Evolutionary conservation across 129 eudicot genomes (phyloP).

Genomic region (Ambrosia trifida): DNA sequence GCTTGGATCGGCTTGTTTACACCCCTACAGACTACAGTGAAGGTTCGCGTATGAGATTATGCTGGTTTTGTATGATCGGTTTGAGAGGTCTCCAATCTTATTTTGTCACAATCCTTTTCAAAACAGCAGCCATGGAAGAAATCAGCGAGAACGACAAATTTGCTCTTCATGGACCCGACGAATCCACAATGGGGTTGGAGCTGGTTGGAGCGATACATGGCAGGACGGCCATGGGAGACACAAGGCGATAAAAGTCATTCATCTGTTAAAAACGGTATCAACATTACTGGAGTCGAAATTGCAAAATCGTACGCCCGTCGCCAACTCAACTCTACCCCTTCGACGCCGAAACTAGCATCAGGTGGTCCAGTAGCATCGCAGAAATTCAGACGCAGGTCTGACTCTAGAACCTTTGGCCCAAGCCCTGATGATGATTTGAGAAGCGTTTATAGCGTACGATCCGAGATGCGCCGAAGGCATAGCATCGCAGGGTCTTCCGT

Average conservation of each 20-base stretch:
- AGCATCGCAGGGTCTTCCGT: constrained; percentile 76
- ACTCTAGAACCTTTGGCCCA: constrained; percentile 40
- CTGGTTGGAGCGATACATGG: constrained; percentile 94
- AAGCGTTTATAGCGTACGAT: constrained; percentile 60
- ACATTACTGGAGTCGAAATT: constrained; percentile 50
- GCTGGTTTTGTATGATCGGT: neutral
- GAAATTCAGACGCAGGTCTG: constrained; percentile 50
- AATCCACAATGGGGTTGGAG: constrained; percentile 99
- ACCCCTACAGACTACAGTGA: too few species aligned
- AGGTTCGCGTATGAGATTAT: neutral
- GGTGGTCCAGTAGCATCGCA: constrained; percentile 29
- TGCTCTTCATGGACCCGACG: constrained; percentile 85
- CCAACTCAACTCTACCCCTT: constrained; percentile 53
- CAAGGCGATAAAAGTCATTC: constrained; percentile 45
- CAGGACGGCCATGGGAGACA: constrained; percentile 63
- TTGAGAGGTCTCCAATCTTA: neutral
- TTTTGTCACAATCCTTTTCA: neutral
- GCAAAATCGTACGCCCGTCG: constrained; percentile 74
- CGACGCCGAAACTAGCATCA: constrained; percentile 38
- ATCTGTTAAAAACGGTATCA: constrained; percentile 43
- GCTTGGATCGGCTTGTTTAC: too few species aligned
- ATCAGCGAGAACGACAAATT: constrained; percentile 53
- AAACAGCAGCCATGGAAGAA: constrained; percentile 86
- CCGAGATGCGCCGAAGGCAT: constrained; percentile 76
- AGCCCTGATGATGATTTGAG: constrained; percentile 61